A percentile compares a stretch with the other conserved stretches of the same genome.
Evolutionary conservation across 768 basidiomycete species (phyloP).

Genomic region (Psilocybe cyanescens): DNA sequence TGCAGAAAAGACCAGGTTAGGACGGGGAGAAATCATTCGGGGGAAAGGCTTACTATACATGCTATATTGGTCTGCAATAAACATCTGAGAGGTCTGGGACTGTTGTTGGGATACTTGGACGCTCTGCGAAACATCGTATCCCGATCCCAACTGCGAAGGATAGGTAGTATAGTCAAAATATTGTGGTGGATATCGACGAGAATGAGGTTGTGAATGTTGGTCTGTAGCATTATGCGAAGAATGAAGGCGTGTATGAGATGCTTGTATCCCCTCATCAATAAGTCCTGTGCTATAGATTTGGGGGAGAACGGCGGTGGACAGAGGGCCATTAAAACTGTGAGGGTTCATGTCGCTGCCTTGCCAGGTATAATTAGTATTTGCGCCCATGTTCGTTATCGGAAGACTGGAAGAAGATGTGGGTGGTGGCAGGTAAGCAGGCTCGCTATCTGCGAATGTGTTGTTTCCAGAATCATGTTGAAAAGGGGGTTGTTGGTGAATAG

Average conservation of each 20-base stretch:
- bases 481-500: conserved; percentile 4
- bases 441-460: conserved; percentile 6
- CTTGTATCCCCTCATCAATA: conserved; percentile 45
- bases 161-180: conserved; percentile 61
- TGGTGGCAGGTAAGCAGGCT: conserved; percentile 8
- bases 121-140: conserved; percentile 17
- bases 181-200: conserved; percentile 45
- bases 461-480: conserved; percentile 9
- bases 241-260: conserved; percentile 15
- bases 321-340: conserved; percentile 42
- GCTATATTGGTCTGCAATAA: conserved; percentile 27
- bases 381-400: conserved; percentile 15
- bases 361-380: conserved; percentile 15
- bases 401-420: conserved; percentile 8
- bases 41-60: conserved; percentile 24
- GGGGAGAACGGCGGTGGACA: conserved; percentile 76
- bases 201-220: conserved; percentile 18
- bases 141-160: conserved; percentile 44
- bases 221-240: conserved; percentile 11
- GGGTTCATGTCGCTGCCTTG: conserved; percentile 25
- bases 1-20: background rate
- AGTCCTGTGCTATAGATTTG: conserved; percentile 79
- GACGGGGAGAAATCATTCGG: background rate
- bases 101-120: conserved; percentile 19
- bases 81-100: conserved; percentile 20